These are phyloP conservation scores for Yarrowia alimentaria DNA, from an alignment of 805 yeast species.

Conservation along the genomic window DNA sequence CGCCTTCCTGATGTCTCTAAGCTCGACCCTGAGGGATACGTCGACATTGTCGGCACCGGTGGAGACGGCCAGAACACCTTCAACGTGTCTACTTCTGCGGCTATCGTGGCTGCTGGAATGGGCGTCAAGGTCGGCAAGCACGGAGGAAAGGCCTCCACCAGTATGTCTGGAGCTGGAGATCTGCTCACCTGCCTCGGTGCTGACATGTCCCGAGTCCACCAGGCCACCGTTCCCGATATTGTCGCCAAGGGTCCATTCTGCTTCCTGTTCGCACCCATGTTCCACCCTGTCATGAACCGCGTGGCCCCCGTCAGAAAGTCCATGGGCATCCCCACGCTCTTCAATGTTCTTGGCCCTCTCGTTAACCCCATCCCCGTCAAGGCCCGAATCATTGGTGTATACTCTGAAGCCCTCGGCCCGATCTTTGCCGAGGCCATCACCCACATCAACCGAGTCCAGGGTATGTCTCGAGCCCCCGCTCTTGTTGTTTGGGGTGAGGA, in stretches of 20 bases:
- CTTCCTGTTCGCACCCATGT: conserved; percentile 88
- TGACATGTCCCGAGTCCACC: conserved; percentile 68
- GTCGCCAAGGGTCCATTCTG: conserved; percentile 51
- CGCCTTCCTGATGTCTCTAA: conserved; percentile 32
- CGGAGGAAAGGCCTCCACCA: conserved; percentile 96
- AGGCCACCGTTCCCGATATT: conserved; percentile 57
- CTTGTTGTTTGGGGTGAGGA: conserved; percentile 92
- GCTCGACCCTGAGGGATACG: conserved; percentile 47
- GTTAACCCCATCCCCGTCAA: conserved; percentile 82
- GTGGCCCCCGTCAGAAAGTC: conserved; percentile 76
- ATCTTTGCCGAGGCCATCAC: conserved; percentile 81
- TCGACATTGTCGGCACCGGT: conserved; percentile 97
- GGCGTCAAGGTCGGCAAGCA: conserved; percentile 80
- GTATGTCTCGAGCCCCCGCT: conserved; percentile 48
- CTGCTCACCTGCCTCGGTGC: conserved; percentile 77
- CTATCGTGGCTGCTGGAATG: conserved; percentile 92
- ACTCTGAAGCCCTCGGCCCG: conserved; percentile 71
- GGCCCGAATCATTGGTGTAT: conserved; percentile 88
- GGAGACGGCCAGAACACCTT: conserved; percentile 98
- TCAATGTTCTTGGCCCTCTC: conserved; percentile 91
- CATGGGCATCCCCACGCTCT: conserved; percentile 87
- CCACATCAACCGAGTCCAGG: conserved; percentile 52
- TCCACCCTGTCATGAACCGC: conserved; percentile 85
- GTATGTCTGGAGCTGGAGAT: conserved; percentile 93
- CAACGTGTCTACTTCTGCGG: conserved; percentile 92